Base-by-base conservation (phyloP, 305 asterid genomes). In the Coffea humblotiana region DNA sequence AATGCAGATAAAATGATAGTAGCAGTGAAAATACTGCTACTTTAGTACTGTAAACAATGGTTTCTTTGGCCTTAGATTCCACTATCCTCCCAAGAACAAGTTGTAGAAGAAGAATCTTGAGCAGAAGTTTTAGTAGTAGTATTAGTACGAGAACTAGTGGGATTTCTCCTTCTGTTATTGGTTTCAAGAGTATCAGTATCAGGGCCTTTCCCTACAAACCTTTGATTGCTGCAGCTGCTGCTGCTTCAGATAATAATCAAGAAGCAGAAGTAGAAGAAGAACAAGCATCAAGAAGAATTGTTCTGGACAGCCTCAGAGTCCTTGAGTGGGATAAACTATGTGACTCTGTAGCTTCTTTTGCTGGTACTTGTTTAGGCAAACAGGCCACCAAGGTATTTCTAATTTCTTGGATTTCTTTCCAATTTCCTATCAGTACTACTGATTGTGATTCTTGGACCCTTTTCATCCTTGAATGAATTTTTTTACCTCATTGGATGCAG, bases 281-380 rank as follows among this genome's bases (percentile, higher is more conserved):
- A 60, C 3, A 1, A 8, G 13, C 65, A 23, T 21, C 65, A 21
- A 88, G 87, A 27, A 18, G n/a, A 56, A 56, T 56, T 56, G 83
- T 89, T 73, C 82, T 90, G 25, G 98, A 96, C 80, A 96, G 99
- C 85, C 99, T 96, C 83, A 86, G 91, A 80, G 91, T 91, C 67
- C 87, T 96, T 77, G 97, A 94, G 77, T 96, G 99, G 99, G 97
- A 91, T 74, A 88, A 91, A 83, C 83, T 96, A 82, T 94, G 95
- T 64, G 92, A 96, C 75, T 85, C 91, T 78, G 97, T 96, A 66
- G 93, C 98, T 82, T 88, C 97, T 78, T 96, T 90, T 80, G 97
- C 99, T 77, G 94, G 94, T 71, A 94, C 97, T 80, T 89, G 93
- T 23, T 87, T 89, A 61, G 99, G 94, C 73, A 88, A 86, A 78